Evolutionary conservation across 2,329 filamentous ascomycete species (phyloP).

Genomic region (Scytalidium lignicola): DNA sequence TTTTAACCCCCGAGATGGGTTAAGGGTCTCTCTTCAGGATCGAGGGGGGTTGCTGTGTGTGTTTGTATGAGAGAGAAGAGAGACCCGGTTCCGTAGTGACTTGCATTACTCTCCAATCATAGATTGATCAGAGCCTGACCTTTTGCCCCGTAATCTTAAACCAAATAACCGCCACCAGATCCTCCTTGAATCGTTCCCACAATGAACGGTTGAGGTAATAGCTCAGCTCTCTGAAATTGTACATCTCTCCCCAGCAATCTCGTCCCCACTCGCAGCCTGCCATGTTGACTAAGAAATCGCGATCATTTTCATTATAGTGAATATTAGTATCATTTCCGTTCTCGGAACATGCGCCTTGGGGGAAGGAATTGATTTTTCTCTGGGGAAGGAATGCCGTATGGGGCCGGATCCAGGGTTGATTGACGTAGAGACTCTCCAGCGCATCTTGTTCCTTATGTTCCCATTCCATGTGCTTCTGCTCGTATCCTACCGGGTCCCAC

Average conservation of each 20-base stretch:
- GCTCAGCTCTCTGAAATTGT: constrained; percentile 86
- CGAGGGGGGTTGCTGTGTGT: background rate
- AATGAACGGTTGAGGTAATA: constrained; percentile 79
- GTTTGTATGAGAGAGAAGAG: no score
- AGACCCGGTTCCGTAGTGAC: background rate
- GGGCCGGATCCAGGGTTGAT: constrained; percentile 87
- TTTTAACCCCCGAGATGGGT: background rate
- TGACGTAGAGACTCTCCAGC: constrained; percentile 83
- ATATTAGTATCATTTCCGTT: constrained; percentile 68
- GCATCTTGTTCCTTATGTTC: constrained; percentile 98
- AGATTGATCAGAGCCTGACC: constrained; percentile 19
- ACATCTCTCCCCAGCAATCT: constrained; percentile 98
- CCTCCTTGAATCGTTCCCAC: constrained; percentile 74
- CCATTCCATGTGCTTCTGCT: constrained; percentile 99
- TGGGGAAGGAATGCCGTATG: constrained; percentile 87
- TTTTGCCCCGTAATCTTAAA: constrained; percentile 56
- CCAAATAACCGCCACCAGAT: constrained; percentile 55
- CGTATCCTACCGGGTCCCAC: constrained; percentile 98
- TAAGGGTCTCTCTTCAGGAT: background rate
- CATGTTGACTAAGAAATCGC: constrained; percentile 97
- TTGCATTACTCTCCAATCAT: background rate
- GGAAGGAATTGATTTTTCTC: constrained; percentile 91
- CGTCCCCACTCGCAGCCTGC: constrained; percentile 95
- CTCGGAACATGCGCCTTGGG: constrained; percentile 79
- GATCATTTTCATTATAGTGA: constrained; percentile 80